Base-by-base conservation (phyloP, 352 stramenopile species). In the Pythium periplocum region DNA sequence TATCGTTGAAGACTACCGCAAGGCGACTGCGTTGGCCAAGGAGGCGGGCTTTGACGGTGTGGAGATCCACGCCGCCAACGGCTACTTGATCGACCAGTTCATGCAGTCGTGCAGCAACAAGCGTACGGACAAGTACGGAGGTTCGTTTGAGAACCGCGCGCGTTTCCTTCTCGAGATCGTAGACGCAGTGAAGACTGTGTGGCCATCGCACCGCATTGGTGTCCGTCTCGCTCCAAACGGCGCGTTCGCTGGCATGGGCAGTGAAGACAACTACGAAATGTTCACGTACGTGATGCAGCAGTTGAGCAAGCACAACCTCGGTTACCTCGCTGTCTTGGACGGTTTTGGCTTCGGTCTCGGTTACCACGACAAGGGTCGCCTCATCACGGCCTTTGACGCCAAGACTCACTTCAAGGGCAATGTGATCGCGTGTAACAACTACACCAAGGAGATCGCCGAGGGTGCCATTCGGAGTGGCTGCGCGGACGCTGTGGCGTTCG, bases 191-290 rank as follows among this genome's bases (percentile, higher is more conserved):
- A 26, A 26, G 17, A 26, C 17, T 26, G 17, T 26, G 17, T 26
- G 17, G 17, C 17, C 17, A 26, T 26, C 17, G 17, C 17, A 26
- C 17, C 17, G 17, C 17, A 26, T 26, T 26, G 17, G 17, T 26
- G 17, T 26, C 17, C 17, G 69, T 48, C 54, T 78, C 6, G 57
- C 66, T 2, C 66, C 69, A 5, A 72, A 71, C 44, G 63, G 66
- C 26, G 59, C 12, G 0, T 74, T 66, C 43, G 60, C 43, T n/a
- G 65, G 62, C 11, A 75, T 78, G 57, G 64, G 62, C 8, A 68
- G 65, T 44, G 54, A 61, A n/a, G 68, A 86, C 58, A 80, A 80
- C 56, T 61, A 62, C 41, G 61, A 77, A 9, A 64, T 79, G 56
- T 80, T 70, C 45, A 71, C 56, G 43, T 77, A 74, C 48, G 53